Conservation (phyloP, 2,329 filamentous ascomycete genomes). For the Colletotrichum incanum region DNA sequence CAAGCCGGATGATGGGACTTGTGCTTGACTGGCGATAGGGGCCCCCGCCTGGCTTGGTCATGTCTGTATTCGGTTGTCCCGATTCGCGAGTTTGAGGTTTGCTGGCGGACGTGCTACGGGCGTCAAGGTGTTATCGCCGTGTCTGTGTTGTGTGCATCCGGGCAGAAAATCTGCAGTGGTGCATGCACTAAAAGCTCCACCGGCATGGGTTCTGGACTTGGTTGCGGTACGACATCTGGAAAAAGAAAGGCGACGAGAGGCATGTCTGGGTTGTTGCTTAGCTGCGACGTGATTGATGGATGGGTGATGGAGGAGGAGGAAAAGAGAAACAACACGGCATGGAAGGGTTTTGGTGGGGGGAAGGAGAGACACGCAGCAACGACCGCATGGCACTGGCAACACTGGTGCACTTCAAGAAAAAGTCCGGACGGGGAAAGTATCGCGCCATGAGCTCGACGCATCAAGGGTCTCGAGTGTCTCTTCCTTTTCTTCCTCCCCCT, state of each 20-base stretch:
- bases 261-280: neutral
- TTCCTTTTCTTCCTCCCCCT: neutral
- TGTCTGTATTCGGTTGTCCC: neutral
- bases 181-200: constrained; percentile 21
- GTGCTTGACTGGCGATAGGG: constrained; percentile 5
- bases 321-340: neutral
- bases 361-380: constrained; percentile 18
- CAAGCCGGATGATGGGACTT: constrained; percentile 9
- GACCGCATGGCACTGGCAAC: constrained; percentile 17
- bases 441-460: constrained; percentile 21
- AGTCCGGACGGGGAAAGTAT: neutral
- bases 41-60: constrained; percentile 22
- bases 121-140: constrained; percentile 20
- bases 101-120: constrained; percentile 22
- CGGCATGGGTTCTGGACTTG: constrained; percentile 6
- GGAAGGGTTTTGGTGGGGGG: neutral
- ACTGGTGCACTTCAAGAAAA: constrained; percentile 7
- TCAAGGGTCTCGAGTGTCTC: constrained; percentile 33
- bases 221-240: neutral
- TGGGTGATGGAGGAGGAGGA: neutral
- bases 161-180: constrained; percentile 26
- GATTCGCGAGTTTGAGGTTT: constrained; percentile 29
- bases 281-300: neutral
- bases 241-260: neutral
- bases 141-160: constrained; percentile 26